Evolutionary conservation across 345 rosid genomes (phyloP).

Genomic region (Toxicodendron radicans): DNA sequence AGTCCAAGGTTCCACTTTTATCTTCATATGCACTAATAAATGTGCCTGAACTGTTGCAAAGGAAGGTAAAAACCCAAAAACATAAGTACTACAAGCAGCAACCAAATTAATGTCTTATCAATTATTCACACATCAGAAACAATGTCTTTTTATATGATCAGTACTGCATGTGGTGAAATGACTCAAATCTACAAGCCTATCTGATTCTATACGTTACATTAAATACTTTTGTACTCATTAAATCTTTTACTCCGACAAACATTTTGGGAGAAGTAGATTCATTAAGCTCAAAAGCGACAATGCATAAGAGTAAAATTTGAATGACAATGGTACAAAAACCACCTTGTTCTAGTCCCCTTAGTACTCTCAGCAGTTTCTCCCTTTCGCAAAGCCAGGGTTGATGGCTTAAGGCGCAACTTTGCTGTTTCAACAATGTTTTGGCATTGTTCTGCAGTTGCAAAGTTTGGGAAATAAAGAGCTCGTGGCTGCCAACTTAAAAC

Average conservation of each 20-base stretch:
- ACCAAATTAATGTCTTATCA: neutral
- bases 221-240: neutral
- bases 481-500: constrained; percentile 78
- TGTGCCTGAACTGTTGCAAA: constrained; percentile 66
- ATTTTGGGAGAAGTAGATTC: neutral
- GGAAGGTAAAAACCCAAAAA: constrained; percentile 6
- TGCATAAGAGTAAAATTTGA: neutral
- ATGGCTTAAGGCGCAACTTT: constrained; percentile 54
- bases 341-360: constrained; percentile 77
- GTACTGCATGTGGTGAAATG: neutral
- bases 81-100: constrained; percentile 9
- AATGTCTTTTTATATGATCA: neutral
- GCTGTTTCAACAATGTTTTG: constrained; percentile 50
- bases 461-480: constrained; percentile 69
- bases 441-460: constrained; percentile 66
- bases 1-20: constrained; percentile 49
- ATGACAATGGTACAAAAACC: neutral
- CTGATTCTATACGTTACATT: neutral
- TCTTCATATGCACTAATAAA: constrained; percentile 74
- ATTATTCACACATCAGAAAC: constrained; percentile 14
- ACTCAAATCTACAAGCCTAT: neutral
- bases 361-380: constrained; percentile 76
- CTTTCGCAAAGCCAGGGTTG: constrained; percentile 60
- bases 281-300: neutral
- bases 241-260: neutral